These are phyloP conservation scores for Collybia nuda DNA, from an alignment of 768 basidiomycete genomes.

Conservation along the genomic window DNA sequence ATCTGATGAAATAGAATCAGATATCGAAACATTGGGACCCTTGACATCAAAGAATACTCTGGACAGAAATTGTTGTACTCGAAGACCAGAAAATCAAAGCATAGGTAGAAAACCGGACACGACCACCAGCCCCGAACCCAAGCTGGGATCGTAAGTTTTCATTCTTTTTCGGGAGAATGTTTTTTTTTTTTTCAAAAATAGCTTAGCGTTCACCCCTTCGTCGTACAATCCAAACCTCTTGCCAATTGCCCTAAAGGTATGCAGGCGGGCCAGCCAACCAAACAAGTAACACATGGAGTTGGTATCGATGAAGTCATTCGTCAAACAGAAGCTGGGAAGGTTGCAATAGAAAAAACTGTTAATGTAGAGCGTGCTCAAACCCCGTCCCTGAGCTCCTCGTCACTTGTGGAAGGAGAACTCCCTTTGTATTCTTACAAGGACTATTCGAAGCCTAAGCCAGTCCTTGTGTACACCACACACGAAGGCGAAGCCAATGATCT, in stretches of 20 bases:
- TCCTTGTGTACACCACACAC: constrained; percentile 25
- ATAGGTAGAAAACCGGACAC: neutral
- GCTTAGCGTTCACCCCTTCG: neutral
- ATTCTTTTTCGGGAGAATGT: neutral
- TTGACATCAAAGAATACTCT: neutral
- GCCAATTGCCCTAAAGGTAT: neutral
- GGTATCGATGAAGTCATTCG: neutral
- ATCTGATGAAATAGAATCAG: constrained; percentile 5
- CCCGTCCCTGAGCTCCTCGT: neutral
- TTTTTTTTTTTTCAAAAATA: neutral
- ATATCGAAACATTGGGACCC: constrained; percentile 7
- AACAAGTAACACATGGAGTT: too few relatives aligned
- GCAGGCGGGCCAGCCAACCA: neutral
- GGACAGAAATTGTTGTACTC: neutral
- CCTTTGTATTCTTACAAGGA: constrained; percentile 29
- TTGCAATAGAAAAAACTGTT: neutral
- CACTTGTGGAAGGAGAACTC: constrained; percentile 4
- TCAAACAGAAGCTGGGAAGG: neutral
- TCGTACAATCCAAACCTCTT: neutral
- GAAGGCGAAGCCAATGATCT: constrained; percentile 31
- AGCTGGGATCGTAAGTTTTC: neutral
- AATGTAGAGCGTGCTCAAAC: too few relatives aligned
- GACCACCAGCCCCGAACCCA: neutral
- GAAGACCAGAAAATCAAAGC: neutral
- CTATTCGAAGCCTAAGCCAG: constrained; percentile 19